Evolutionary conservation across 2,329 filamentous ascomycete species (phyloP), one percentile per base, ranked within the genome.

Genomic region (Sporothrix brunneoviolacea): DNA sequence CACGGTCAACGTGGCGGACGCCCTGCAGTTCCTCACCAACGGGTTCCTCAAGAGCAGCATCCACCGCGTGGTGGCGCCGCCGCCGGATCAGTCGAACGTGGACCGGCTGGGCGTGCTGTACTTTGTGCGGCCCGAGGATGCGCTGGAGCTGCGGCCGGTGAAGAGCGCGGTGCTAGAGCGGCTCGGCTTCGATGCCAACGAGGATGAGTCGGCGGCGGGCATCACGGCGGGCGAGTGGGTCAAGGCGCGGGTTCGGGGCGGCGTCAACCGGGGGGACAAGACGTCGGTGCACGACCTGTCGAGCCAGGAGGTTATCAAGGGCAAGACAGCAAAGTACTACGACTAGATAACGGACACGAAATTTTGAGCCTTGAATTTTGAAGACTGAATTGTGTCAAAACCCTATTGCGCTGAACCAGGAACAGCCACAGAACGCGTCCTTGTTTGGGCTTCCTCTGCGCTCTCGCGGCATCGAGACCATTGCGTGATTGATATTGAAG

Each of bases 31-130:
- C n/a, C 57, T 74, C n/a, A 74, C 71, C 3, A 70, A 69, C 4
- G 69, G 70, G 1, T 68, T 68, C 50, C 54, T 69, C 21, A 66
- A 66, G 58, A 64, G 60, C 28, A 64, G 61, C 8, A 57, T 69
- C 8, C 66, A 68, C 57, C 58, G 66, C 12, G 58, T 60, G 19
- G 59, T 66, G 61, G 0, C 60, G 62, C 2, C 68, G 10, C 69
- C 69, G 1, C 64, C 65, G 19, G 69, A 72, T 51, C 69, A 72
- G 51, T 60, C 68, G 1, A 61, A 75, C 44, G 65, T 75, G 3
- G 72, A 76, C 50, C 69, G 75, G 0, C 63, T 76, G 0, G 75
- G 75, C 0, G 59, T 78, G 4, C 57, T 78, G 30, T 78, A 77
- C 55, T 77, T 78, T 61, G 73, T 75, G 1, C 69, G 68, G 0